Conservation (phyloP, 352 stramenopile genomes). For the Pythium apleroticum region DNA sequence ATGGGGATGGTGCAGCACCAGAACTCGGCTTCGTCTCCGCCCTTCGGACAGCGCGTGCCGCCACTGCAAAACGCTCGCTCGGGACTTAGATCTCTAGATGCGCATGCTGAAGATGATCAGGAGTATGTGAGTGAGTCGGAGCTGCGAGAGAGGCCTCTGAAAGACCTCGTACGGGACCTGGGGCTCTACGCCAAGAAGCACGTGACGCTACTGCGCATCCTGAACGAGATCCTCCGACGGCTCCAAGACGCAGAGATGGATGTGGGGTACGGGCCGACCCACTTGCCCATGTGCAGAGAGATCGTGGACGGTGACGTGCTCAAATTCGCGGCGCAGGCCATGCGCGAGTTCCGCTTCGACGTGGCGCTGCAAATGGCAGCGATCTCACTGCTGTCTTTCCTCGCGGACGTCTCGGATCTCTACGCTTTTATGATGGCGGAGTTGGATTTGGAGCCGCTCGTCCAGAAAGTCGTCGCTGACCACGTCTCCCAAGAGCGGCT, state of each 20-base stretch:
- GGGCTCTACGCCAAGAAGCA: slow-evolving; percentile 38
- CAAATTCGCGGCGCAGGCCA: slow-evolving; percentile 33
- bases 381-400: slow-evolving; percentile 43
- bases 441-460: slow-evolving; percentile 35
- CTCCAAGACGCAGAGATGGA: slow-evolving; percentile 34
- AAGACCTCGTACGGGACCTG: slow-evolving; percentile 37
- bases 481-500: slow-evolving; percentile 49
- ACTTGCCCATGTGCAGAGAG: slow-evolving; percentile 35
- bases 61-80: background rate
- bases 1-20: background rate
- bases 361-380: slow-evolving; percentile 44
- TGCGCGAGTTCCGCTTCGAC: slow-evolving; percentile 76
- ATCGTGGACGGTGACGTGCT: slow-evolving; percentile 49
- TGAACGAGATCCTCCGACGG: slow-evolving; percentile 37
- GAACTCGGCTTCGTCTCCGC: slow-evolving; percentile 2
- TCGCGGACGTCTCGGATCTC: slow-evolving; percentile 45
- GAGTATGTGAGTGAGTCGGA: slow-evolving; percentile 23
- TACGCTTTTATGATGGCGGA: slow-evolving; percentile 66
- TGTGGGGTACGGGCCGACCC: background rate
- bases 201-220: slow-evolving; percentile 35
- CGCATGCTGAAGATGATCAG: slow-evolving; percentile 18
- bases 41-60: background rate
- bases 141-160: slow-evolving; percentile 10
- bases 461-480: slow-evolving; percentile 50
- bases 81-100: background rate